Evolutionary conservation across 495 filamentous ascomycete genomes (phyloP).

Genomic region (Rusavskia elegans): DNA sequence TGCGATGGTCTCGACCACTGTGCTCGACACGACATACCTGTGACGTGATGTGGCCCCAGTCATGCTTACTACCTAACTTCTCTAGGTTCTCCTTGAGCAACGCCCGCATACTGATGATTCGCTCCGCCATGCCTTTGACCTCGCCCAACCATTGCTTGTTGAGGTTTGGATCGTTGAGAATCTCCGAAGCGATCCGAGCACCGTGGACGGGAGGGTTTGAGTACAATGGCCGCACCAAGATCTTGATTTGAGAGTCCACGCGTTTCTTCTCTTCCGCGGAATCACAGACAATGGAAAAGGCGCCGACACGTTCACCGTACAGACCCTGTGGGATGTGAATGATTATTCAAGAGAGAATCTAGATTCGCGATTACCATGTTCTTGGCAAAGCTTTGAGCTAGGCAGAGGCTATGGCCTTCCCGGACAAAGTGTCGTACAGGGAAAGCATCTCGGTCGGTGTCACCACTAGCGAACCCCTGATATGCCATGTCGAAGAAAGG

Average conservation of each 20-base stretch:
- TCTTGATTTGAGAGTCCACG: constrained; percentile 95
- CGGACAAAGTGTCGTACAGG: constrained; percentile 81
- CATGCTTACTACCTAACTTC: constrained; percentile 83
- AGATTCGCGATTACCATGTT: constrained; percentile 58
- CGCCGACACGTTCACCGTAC: constrained; percentile 95
- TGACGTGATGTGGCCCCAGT: constrained; percentile 96
- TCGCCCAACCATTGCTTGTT: constrained; percentile 92
- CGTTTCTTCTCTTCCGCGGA: constrained; percentile 85
- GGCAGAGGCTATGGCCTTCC: constrained; percentile 75
- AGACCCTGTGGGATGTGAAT: constrained; percentile 44
- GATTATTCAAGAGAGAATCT: background rate
- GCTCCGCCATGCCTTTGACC: constrained; percentile 97
- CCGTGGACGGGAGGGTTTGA: constrained; percentile 96
- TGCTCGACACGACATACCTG: constrained; percentile 29
- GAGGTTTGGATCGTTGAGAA: constrained; percentile 73
- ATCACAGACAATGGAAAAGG: constrained; percentile 82
- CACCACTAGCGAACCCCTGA: constrained; percentile 91
- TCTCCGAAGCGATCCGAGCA: constrained; percentile 81
- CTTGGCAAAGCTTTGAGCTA: constrained; percentile 96
- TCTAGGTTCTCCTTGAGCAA: constrained; percentile 86
- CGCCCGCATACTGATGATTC: constrained; percentile 95
- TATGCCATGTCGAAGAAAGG: constrained; percentile 99
- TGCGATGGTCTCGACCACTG: background rate
- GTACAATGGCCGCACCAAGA: constrained; percentile 91
- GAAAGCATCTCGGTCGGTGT: constrained; percentile 85